Conservation (phyloP, 2,329 filamentous ascomycete genomes). For the Onygena corvina region DNA sequence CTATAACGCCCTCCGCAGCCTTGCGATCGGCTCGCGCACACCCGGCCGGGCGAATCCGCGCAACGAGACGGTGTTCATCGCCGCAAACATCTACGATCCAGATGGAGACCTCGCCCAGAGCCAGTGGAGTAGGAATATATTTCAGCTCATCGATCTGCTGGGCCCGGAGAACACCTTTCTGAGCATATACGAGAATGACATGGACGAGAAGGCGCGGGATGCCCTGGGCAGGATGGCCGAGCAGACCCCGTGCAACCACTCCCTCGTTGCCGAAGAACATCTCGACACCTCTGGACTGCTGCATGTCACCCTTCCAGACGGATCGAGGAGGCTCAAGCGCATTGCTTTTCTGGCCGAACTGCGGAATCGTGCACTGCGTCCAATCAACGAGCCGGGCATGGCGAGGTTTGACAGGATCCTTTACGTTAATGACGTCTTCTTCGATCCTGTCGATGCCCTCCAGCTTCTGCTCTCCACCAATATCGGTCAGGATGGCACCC, state of each 20-base stretch:
- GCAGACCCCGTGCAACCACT: conserved; percentile 39
- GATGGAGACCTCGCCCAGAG: conserved; percentile 49
- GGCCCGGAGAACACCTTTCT: conserved; percentile 57
- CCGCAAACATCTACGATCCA: conserved; percentile 56
- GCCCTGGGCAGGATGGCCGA: conserved; percentile 44
- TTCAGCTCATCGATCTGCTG: conserved; percentile 52
- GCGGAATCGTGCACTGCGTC: conserved; percentile 56
- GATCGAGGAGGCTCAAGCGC: conserved; percentile 54
- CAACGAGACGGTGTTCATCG: conserved; percentile 60
- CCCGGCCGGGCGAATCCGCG: conserved; percentile 40
- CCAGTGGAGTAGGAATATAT: conserved; percentile 50
- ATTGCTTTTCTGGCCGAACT: conserved; percentile 62
- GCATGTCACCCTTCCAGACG: conserved; percentile 50
- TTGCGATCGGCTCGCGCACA: conserved; percentile 22
- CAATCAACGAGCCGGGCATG: conserved; percentile 41
- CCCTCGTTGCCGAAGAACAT: conserved; percentile 49
- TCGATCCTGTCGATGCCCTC: conserved; percentile 46
- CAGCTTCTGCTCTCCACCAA: conserved; percentile 53
- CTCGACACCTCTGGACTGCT: conserved; percentile 47
- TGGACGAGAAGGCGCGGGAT: conserved; percentile 43
- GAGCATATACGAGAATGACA: conserved; percentile 63
- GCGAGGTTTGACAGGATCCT: conserved; percentile 45
- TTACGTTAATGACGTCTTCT: conserved; percentile 56
- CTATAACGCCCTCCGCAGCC: conserved; percentile 33
- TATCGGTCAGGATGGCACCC: conserved; percentile 39